Conservation (phyloP, 495 filamentous ascomycete species). For the Penicillium paxilli region DNA sequence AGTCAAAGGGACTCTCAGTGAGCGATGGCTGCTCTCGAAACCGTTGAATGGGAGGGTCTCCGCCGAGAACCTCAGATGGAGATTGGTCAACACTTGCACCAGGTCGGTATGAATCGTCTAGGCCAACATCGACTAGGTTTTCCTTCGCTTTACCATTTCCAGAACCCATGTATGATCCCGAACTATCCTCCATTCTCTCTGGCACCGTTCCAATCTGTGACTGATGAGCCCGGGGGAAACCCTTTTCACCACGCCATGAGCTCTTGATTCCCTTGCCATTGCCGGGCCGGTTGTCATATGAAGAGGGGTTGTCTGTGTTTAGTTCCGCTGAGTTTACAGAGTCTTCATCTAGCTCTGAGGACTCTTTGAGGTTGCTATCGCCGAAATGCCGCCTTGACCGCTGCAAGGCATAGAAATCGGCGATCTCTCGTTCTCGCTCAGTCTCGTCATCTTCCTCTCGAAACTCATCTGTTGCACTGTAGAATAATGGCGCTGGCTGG, state of each 20-base stretch:
- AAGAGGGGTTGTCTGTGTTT: constrained; percentile 47
- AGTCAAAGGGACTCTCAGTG: constrained; percentile 29
- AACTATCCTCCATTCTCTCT: constrained; percentile 30
- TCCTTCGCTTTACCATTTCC: constrained; percentile 61
- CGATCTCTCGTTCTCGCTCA: constrained; percentile 87
- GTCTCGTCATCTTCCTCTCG: constrained; percentile 87
- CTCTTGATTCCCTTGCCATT: constrained; percentile 51
- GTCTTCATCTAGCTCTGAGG: constrained; percentile 75
- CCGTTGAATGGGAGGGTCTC: constrained; percentile 82
- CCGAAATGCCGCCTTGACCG: constrained; percentile 86
- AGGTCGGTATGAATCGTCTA: constrained; percentile 64
- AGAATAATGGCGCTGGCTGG: constrained; percentile 87
- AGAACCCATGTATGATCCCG: constrained; percentile 37
- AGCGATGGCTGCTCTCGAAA: constrained; percentile 60
- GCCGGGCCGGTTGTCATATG: constrained; percentile 31
- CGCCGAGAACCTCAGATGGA: constrained; percentile 61
- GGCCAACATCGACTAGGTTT: constrained; percentile 82
- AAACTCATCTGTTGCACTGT: constrained; percentile 79
- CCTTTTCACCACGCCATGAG: constrained; percentile 54
- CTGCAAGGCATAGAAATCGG: constrained; percentile 90
- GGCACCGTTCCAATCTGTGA: constrained; percentile 31
- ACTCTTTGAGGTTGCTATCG: constrained; percentile 73
- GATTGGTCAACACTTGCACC: constrained; percentile 47
- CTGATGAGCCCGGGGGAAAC: constrained; percentile 13
- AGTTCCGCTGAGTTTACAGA: constrained; percentile 56